phyloP scores from a whole-genome alignment of 2,329 filamentous ascomycete genomes.

The Colletotrichum truncatum region DNA sequence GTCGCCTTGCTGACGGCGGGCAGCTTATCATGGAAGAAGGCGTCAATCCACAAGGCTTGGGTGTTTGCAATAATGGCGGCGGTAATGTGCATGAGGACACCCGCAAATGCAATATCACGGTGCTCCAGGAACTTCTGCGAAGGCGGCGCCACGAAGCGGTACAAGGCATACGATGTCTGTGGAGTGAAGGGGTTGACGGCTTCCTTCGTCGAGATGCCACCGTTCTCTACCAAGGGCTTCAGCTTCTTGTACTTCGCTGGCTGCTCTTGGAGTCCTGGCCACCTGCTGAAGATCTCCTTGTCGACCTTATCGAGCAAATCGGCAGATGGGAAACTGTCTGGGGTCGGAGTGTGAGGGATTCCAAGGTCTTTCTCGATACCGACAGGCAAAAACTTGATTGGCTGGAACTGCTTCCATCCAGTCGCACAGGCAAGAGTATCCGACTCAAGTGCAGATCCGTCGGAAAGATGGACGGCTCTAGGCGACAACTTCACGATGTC shows the following conservation, averaged over 20 bases:
- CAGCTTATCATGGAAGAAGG: slow-evolving; percentile 52
- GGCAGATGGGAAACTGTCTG: slow-evolving; percentile 19
- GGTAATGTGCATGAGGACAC: slow-evolving; percentile 39
- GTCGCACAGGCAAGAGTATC: slow-evolving; percentile 66
- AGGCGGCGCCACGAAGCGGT: slow-evolving; percentile 41
- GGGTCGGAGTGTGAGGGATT: slow-evolving; percentile 49
- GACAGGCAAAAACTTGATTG: slow-evolving; percentile 60
- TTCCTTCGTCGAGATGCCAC: slow-evolving; percentile 24
- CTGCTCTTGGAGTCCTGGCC: slow-evolving; percentile 22
- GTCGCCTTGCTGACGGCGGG: slow-evolving; percentile 33
- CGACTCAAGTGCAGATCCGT: slow-evolving; percentile 54
- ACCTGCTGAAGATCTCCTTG: slow-evolving; percentile 20
- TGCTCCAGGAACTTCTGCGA: slow-evolving; percentile 20
- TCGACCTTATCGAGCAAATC: slow-evolving; percentile 18
- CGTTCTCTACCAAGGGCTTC: slow-evolving; percentile 18
- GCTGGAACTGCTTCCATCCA: slow-evolving; percentile 65
- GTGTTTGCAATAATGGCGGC: slow-evolving; percentile 42
- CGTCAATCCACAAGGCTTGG: slow-evolving; percentile 55
- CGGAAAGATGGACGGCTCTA: slow-evolving; percentile 58
- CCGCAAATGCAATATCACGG: slow-evolving; percentile 42
- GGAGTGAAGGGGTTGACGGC: slow-evolving; percentile 25
- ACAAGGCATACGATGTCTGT: slow-evolving; percentile 34
- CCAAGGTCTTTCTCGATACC: slow-evolving; percentile 58
- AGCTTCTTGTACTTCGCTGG: slow-evolving; percentile 24
- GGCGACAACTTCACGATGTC: slow-evolving; percentile 57